Evolutionary conservation across 2,329 filamentous ascomycete species (phyloP), one percentile per base, ranked within the genome.

Genomic region (Daldinia eschscholtzii): DNA sequence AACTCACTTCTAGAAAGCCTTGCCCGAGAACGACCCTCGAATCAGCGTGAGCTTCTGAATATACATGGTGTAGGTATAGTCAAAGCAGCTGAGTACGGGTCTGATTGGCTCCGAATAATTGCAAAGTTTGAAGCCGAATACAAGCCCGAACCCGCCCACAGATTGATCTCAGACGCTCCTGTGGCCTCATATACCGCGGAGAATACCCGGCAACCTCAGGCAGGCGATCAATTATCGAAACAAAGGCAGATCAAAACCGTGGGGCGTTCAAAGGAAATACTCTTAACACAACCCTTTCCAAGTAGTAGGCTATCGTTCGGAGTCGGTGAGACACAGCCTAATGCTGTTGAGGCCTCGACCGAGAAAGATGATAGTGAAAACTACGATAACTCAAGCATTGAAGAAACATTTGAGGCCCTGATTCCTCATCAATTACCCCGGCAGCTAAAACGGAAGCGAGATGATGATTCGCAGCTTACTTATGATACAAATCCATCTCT

Each of bases 101-200:
- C 30, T 3, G 50, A 23, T 3, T 64, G 65, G 65, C 65, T 67
- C 28, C 20, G 33, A 35, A 64, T 64, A 39, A 67, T 67, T 33
- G 41, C 55, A 18, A n/a, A n/a, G 9, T 67, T 56, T n/a, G 15
- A 60, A 18, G 37, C 64, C 12, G 56, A 67, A n/a, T 42, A 60
- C 12, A 3, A 37, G 6, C 15, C 39, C 2, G 12, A 35, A 6
- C 23, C 37, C 2, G 15, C 35, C 3, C 9, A 35, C 2, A 18
- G 20, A 42, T 30, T 9, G 13, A 39, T 33, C 13, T 33, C 50
- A 26, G n/a, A 28, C 12, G 18, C 7, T 15, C 33, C 41, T 15
- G 33, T 2, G n/a, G 6, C 23, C 6, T 12, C 44, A 0, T 9
- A 2, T 20, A 9, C 41, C 15, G 5, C 6, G 2, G 28, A 37